Evolutionary conservation across 805 yeast species (phyloP).

Genomic region (Blastobotrys robertii): DNA sequence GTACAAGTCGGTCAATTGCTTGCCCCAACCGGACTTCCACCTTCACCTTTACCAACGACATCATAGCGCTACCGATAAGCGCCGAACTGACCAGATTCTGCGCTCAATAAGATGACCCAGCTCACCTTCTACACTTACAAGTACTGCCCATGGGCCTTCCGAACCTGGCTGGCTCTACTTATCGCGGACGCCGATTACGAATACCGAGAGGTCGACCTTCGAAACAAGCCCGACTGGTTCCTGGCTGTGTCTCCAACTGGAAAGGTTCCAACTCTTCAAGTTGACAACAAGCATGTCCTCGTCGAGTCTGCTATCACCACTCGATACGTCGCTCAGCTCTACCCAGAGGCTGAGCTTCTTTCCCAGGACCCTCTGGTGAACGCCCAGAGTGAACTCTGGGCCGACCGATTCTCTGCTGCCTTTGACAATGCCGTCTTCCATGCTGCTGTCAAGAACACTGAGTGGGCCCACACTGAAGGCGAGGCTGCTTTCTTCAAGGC

Average conservation of each 20-base stretch:
- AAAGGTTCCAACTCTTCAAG: constrained; percentile 22
- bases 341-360: constrained; percentile 17
- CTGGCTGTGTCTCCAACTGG: constrained; percentile 21
- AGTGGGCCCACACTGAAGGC: constrained; percentile 1
- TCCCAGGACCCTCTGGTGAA: constrained; percentile 12
- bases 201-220: constrained; percentile 19
- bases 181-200: constrained; percentile 21
- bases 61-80: too few species aligned
- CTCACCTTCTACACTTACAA: too few species aligned
- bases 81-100: too few species aligned
- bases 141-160: constrained; percentile 23
- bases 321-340: constrained; percentile 19
- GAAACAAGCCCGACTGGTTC: constrained; percentile 24
- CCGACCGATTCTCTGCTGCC: constrained; percentile 16
- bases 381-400: constrained; percentile 17
- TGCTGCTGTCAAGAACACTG: constrained; percentile 4
- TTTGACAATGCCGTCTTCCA: constrained; percentile 5
- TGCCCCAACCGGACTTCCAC: too few species aligned
- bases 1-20: too few species aligned
- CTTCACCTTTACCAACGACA: too few species aligned
- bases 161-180: constrained; percentile 23
- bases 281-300: constrained; percentile 15
- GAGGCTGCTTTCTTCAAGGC: constrained; percentile 9
- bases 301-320: constrained; percentile 21
- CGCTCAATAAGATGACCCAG: too few species aligned